Percentiles rank a stretch among this genome's conserved stretches.
These are phyloP conservation scores for Calonectria hawksworthii DNA, from an alignment of 2,329 filamentous ascomycete genomes.

Conservation along the genomic window DNA sequence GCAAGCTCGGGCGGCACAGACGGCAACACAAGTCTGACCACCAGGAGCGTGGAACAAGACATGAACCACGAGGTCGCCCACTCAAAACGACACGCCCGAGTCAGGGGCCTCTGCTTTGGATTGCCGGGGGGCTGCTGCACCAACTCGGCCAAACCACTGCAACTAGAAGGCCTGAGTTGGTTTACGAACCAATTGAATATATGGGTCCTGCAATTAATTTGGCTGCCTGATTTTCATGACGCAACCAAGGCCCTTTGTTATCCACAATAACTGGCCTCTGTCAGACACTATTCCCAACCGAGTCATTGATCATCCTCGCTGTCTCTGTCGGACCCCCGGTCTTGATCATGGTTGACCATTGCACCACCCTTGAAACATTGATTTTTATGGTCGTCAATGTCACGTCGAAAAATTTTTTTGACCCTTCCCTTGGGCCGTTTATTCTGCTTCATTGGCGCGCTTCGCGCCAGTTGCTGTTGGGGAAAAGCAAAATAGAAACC, in stretches of 20 bases:
- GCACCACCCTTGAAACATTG: background rate
- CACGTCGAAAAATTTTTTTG: background rate
- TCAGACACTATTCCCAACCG: conserved; percentile 9
- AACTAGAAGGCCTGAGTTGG: background rate
- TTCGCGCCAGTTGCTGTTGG: background rate
- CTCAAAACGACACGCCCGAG: background rate
- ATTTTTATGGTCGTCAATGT: background rate
- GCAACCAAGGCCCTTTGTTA: background rate
- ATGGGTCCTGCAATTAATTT: conserved; percentile 11
- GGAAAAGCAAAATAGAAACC: background rate
- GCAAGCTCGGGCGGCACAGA: background rate
- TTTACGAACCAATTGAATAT: conserved; percentile 1
- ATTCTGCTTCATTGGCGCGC: background rate
- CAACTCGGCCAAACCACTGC: background rate
- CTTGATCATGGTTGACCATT: background rate
- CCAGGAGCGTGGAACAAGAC: background rate
- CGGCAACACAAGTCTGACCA: conserved; percentile 1
- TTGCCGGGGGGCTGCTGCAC: background rate
- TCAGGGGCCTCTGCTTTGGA: background rate
- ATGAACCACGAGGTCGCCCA: background rate
- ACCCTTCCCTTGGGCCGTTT: background rate
- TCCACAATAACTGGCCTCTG: background rate
- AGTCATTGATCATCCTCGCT: background rate
- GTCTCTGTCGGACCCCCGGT: background rate
- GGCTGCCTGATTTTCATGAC: background rate